Evolutionary conservation across 805 yeast species (phyloP).

Genomic region (Middelhovenomyces tepae): DNA sequence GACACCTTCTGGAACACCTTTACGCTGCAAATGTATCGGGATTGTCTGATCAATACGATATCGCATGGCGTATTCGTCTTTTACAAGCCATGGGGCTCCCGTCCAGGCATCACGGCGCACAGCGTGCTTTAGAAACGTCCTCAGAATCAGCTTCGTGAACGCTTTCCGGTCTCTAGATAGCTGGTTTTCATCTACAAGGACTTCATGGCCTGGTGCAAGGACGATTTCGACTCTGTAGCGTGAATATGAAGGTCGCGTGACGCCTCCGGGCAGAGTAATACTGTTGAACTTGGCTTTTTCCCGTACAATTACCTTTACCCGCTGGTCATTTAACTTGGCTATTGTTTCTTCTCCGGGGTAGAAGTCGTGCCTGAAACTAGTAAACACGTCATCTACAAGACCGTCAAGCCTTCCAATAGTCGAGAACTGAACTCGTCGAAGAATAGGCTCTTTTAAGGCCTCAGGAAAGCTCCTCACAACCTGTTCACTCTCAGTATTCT

Average conservation of each 20-base stretch:
- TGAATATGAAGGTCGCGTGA: conserved; percentile 43
- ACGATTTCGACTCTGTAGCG: conserved; percentile 64
- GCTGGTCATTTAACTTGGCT: conserved; percentile 40
- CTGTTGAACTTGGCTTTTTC: conserved; percentile 70
- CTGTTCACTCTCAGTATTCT: conserved; percentile 29
- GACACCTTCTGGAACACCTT: conserved; percentile 24
- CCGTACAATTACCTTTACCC: conserved; percentile 53
- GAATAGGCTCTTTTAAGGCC: conserved; percentile 84
- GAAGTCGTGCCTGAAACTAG: conserved; percentile 67
- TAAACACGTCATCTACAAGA: conserved; percentile 79
- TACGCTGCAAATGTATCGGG: conserved; percentile 20
- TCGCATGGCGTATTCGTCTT: conserved; percentile 59
- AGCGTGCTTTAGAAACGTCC: conserved; percentile 77
- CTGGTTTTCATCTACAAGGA: conserved; percentile 63
- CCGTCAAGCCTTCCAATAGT: conserved; percentile 73
- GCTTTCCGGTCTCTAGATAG: conserved; percentile 75
- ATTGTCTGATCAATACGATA: conserved; percentile 44
- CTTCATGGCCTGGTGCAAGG: conserved; percentile 39
- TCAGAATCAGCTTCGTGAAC: conserved; percentile 83
- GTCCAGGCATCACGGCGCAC: conserved; percentile 68
- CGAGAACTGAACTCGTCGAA: conserved; percentile 75
- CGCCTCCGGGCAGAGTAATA: conserved; percentile 26
- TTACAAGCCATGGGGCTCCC: conserved; percentile 96
- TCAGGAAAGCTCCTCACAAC: conserved; percentile 85
- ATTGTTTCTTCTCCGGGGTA: conserved; percentile 85